Evolutionary conservation across 257 asterid genomes (phyloP).

Genomic region (Solanum pennellii): DNA sequence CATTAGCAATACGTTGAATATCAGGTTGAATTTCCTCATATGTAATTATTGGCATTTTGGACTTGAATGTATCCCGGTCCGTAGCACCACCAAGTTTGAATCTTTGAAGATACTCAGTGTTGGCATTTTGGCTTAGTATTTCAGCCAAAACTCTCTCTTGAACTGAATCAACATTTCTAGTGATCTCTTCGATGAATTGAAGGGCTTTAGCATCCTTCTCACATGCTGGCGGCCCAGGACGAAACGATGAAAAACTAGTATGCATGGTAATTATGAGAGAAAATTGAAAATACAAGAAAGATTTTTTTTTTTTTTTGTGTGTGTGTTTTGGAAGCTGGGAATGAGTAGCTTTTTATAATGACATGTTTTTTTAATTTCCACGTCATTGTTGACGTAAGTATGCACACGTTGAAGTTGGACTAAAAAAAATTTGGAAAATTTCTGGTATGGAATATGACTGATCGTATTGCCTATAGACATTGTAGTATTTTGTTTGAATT

Average conservation of each 20-base stretch:
- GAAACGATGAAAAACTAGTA: slow-evolving; percentile 7
- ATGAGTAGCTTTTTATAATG: slow-evolving; percentile 4
- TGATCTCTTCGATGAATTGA: slow-evolving; percentile 52
- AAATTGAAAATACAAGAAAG: neutral
- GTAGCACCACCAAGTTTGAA: slow-evolving; percentile 42
- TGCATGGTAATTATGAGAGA: slow-evolving; percentile 25
- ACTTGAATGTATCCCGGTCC: slow-evolving; percentile 52
- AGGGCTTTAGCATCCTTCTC: slow-evolving; percentile 52
- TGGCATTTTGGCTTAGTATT: slow-evolving; percentile 43
- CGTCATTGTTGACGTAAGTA: slow-evolving; percentile 1
- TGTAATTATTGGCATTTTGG: slow-evolving; percentile 43
- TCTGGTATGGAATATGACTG: slow-evolving; percentile 2
- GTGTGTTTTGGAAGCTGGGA: neutral
- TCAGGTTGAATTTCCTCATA: slow-evolving; percentile 70
- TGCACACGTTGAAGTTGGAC: neutral
- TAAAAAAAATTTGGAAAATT: neutral
- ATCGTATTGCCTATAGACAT: neutral
- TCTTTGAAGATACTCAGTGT: slow-evolving; percentile 44
- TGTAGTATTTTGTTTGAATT: neutral
- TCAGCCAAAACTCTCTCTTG: slow-evolving; percentile 50
- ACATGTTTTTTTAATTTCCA: neutral
- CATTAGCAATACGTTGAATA: slow-evolving; percentile 62
- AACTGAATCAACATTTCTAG: slow-evolving; percentile 30
- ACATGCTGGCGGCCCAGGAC: slow-evolving; percentile 25
- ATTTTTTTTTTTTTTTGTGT: no score